A percentile compares a stretch with the other conserved stretches of the same genome.
Evolutionary conservation across 2,329 filamentous ascomycete genomes (phyloP).

Genomic region (Sordariomycetes sp.): DNA sequence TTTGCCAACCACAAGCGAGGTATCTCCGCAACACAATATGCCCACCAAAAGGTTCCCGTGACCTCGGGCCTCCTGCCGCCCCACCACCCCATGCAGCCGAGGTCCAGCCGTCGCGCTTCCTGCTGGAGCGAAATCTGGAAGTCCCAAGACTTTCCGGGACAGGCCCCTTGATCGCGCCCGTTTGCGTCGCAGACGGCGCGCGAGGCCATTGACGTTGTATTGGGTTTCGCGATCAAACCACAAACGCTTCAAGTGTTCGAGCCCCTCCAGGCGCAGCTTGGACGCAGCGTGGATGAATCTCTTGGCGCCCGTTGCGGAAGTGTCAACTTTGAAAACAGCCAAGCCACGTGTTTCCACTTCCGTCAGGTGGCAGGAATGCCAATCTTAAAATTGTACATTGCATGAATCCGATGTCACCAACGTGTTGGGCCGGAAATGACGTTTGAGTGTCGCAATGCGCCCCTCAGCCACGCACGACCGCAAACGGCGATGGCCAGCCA

Average conservation of each 20-base stretch:
- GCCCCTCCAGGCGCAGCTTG: neutral
- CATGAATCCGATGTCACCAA: neutral
- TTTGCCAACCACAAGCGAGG: neutral
- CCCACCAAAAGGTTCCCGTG: neutral
- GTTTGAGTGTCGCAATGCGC: neutral
- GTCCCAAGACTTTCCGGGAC: neutral
- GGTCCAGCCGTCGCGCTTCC: neutral
- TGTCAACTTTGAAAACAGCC: neutral
- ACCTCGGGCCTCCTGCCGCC: neutral
- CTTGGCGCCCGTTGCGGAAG: neutral
- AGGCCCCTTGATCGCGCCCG: neutral
- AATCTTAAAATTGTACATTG: neutral
- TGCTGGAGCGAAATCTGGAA: neutral
- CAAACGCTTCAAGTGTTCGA: neutral
- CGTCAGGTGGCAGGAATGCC: neutral
- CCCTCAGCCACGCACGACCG: neutral
- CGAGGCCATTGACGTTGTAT: neutral
- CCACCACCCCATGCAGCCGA: slow-evolving; percentile 1
- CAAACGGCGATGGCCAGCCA: slow-evolving; percentile 5
- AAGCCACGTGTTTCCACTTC: neutral
- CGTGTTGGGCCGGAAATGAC: neutral
- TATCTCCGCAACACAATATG: neutral
- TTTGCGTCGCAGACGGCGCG: neutral
- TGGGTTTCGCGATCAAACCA: neutral
- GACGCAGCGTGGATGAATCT: neutral